Base-by-base conservation (phyloP, 352 stramenopile species). In the Globisporangium irregulare region DNA sequence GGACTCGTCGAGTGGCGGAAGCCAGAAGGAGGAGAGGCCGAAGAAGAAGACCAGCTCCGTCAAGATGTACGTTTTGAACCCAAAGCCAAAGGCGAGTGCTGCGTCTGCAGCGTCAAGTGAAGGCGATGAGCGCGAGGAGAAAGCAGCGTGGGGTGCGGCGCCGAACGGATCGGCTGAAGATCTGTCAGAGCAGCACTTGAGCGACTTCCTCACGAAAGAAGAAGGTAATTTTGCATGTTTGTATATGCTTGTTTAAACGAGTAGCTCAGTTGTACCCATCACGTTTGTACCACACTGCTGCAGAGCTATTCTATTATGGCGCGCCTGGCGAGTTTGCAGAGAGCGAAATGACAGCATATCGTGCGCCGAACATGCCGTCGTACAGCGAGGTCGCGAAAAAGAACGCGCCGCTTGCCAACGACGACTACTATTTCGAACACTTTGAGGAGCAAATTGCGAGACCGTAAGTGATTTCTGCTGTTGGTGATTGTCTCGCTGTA, bases 301-400 rank as follows among this genome's bases (percentile, higher is more conserved):
- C 34, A 89, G 83, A 93, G 53, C 56, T 92, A 29, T 93, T 89
- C 63, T 93, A 93, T 66, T 93, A 93, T 32, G 85, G 85, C 62
- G 85, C 85, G 15, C 85, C 85, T 18, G 83, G 82, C 53, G 83
- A 92, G 62, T 91, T 90, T 66, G 68, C 68, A 6, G 73, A 85
- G 64, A 72, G 77, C 12, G 61, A 71, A 22, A 29, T 66, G 20
- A 59, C 64, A 7, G 57, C 36, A 57, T 75, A 25, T 64, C 64
- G 55, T 59, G 68, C 56, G 29, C 62, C 62, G 61, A 68, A 67
- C 38, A 86, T 79, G 61, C 73, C 79, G 18, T 89, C 81, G 43
- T 91, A 88, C 66, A 73, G 73, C 25, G 82, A 87, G 4, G 72
- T 89, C n/a, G 57, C 78, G 7, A 73, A 72, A 48, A 84, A 89